phyloP scores from a whole-genome alignment of 148 eudicot genomes.

The Vaccinium vitisidaea region DNA sequence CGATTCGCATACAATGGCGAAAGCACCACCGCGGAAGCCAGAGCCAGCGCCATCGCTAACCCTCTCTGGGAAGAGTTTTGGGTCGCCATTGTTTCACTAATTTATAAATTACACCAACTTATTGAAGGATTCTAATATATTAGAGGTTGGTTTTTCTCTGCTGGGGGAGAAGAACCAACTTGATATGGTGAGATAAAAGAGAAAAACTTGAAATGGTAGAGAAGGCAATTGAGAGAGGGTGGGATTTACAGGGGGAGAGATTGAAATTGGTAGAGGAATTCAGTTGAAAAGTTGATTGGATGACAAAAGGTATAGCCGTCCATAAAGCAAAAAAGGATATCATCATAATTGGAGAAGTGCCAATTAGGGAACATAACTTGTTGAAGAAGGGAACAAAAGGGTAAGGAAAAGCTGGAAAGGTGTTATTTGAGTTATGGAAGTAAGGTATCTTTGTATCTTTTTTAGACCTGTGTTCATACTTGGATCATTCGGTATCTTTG shows the following conservation, averaged over 20 bases:
- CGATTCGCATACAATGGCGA: constrained; percentile 63
- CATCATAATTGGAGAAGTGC: not conserved
- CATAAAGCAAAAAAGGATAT: constrained; percentile 37
- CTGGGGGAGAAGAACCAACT: constrained; percentile 21
- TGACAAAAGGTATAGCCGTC: constrained; percentile 58
- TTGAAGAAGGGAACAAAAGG: constrained; percentile 11
- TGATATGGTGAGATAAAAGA: constrained; percentile 5
- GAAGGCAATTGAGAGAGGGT: not conserved
- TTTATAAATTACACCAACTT: not conserved
- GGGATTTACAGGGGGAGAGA: constrained; percentile 29
- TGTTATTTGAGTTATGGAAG: constrained; percentile 8
- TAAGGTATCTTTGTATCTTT: constrained; percentile 21
- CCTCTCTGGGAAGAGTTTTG: constrained; percentile 56
- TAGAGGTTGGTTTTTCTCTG: constrained; percentile 18
- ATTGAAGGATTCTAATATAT: not conserved
- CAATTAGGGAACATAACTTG: not conserved
- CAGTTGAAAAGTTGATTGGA: constrained; percentile 47
- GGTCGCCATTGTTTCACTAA: constrained; percentile 33
- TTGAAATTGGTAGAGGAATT: constrained; percentile 39
- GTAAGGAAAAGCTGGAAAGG: constrained; percentile 2
- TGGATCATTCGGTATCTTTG: not conserved
- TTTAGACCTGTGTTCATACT: constrained; percentile 13
- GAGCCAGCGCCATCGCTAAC: constrained; percentile 64
- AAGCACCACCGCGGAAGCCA: constrained; percentile 58
- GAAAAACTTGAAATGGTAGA: constrained; percentile 24